These are phyloP conservation scores for Lumnitzera littorea DNA, from an alignment of 345 rosid species.

Conservation along the genomic window DNA sequence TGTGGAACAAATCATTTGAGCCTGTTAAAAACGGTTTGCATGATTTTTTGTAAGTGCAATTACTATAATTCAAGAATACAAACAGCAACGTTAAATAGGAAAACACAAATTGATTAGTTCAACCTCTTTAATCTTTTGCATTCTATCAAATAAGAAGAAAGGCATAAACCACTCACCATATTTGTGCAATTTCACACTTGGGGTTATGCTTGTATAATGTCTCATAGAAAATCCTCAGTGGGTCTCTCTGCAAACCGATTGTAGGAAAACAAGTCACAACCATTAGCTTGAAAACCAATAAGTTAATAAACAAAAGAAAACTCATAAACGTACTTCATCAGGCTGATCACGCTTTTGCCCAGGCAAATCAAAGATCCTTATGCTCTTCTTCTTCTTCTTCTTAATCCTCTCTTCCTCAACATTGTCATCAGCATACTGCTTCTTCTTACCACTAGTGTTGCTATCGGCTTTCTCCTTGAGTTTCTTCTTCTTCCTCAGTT, in stretches of 20 bases:
- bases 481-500: too few species aligned
- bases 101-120: background rate
- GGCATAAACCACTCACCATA: slow-evolving; percentile 21
- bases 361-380: slow-evolving; percentile 23
- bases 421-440: slow-evolving; percentile 3
- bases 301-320: background rate
- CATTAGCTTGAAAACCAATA: too few species aligned
- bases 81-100: too few species aligned
- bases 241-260: slow-evolving; percentile 28
- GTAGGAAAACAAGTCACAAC: background rate
- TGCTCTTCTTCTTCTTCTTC: slow-evolving; percentile 9
- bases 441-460: too few species aligned
- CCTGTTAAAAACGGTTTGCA: too few species aligned
- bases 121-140: background rate
- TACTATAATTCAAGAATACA: too few species aligned
- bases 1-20: too few species aligned
- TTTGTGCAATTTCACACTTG: slow-evolving; percentile 26
- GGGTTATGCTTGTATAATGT: slow-evolving; percentile 26
- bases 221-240: slow-evolving; percentile 32
- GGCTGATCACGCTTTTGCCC: slow-evolving; percentile 31
- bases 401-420: background rate
- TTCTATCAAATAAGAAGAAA: too few species aligned
- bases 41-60: too few species aligned
- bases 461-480: too few species aligned
- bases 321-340: slow-evolving; percentile 17